Conservation (phyloP, 164 flowering plant species). For the Dillenia suffruticosa region DNA sequence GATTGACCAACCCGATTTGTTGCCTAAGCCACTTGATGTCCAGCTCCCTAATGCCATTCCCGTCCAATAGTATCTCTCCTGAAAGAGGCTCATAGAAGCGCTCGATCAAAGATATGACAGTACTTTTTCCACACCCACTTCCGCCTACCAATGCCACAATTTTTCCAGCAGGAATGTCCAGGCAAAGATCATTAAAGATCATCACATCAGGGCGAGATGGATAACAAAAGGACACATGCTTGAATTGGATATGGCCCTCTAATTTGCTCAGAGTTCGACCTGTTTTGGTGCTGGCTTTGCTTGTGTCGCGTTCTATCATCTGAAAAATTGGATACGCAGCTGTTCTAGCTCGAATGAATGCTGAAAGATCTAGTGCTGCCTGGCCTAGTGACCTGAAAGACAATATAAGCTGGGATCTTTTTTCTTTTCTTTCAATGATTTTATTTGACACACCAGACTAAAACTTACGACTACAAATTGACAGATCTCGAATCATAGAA, state of each 20-base stretch:
- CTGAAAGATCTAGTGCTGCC: conserved; percentile 84
- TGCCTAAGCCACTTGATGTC: conserved; percentile 86
- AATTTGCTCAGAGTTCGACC: conserved; percentile 50
- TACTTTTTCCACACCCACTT: conserved; percentile 98
- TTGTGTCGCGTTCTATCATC: conserved; percentile 86
- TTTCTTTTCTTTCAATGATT: too few relatives aligned
- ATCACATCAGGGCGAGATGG: conserved; percentile 89
- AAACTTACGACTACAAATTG: too few relatives aligned
- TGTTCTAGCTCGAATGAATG: conserved; percentile 73
- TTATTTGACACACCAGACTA: too few relatives aligned
- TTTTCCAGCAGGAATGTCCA: conserved; percentile 82
- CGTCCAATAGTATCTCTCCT: conserved; percentile 70
- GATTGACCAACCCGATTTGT: conserved; percentile 92
- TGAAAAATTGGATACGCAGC: conserved; percentile 91
- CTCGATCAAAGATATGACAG: conserved; percentile 86
- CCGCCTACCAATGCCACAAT: conserved; percentile 94
- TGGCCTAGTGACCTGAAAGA: conserved; percentile 80
- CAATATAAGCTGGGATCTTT: not conserved
- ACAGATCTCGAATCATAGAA: too few relatives aligned
- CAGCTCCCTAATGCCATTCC: conserved; percentile 52
- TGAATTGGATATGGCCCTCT: conserved; percentile 75
- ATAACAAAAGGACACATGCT: conserved; percentile 71
- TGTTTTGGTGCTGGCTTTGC: conserved; percentile 35
- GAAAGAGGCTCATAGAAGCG: conserved; percentile 87
- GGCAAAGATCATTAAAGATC: conserved; percentile 56